Evolutionary conservation across 768 basidiomycete species (phyloP).

Genomic region (Panaeolus papilionaceus): DNA sequence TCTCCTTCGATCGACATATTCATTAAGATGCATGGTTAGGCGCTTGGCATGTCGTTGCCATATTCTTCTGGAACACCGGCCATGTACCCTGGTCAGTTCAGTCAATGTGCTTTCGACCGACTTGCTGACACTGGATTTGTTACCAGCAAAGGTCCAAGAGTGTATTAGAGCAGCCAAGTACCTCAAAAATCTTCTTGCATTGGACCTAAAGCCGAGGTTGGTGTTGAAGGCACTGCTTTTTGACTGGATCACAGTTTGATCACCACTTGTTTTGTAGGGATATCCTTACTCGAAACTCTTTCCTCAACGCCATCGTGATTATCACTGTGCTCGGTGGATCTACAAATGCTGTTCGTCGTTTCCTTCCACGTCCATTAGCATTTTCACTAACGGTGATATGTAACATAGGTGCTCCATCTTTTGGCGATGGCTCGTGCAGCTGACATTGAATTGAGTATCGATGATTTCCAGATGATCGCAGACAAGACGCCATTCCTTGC

Average conservation of each 20-base stretch:
- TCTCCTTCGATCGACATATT: background rate
- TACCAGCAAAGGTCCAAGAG: slow-evolving; percentile 79
- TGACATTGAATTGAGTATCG: slow-evolving; percentile 72
- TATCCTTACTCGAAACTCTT: slow-evolving; percentile 55
- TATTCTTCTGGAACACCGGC: slow-evolving; percentile 85
- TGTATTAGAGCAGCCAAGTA: slow-evolving; percentile 81
- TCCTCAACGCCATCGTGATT: slow-evolving; percentile 85
- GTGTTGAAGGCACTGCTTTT: background rate
- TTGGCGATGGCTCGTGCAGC: slow-evolving; percentile 87
- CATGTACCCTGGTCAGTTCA: slow-evolving; percentile 60
- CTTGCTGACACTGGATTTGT: background rate
- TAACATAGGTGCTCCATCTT: slow-evolving; percentile 74
- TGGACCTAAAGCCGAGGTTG: slow-evolving; percentile 83
- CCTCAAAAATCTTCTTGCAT: slow-evolving; percentile 73
- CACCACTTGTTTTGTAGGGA: slow-evolving; percentile 35
- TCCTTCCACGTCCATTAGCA: background rate
- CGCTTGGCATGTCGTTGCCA: slow-evolving; percentile 84
- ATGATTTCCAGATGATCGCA: slow-evolving; percentile 85
- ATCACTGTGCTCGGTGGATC: slow-evolving; percentile 85
- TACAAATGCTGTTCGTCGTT: slow-evolving; percentile 75
- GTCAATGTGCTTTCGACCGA: background rate
- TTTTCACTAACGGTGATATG: background rate
- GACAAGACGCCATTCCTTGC: slow-evolving; percentile 85
- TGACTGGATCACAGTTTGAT: background rate
- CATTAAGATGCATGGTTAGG: slow-evolving; percentile 34